Evolutionary conservation across 345 rosid species (phyloP).

Genomic region (Citrus trifoliata): DNA sequence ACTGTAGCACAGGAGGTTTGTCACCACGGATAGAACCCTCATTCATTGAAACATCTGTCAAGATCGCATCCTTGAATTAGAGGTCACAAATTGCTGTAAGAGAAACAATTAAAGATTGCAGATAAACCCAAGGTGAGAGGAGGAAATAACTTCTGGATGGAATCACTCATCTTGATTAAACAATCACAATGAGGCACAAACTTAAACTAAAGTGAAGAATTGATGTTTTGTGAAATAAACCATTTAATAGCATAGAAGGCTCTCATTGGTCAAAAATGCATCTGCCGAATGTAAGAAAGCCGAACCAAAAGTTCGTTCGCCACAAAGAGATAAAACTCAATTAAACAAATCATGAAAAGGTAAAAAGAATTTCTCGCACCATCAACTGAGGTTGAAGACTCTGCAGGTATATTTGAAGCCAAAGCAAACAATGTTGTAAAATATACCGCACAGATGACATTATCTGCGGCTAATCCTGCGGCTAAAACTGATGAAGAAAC

Average conservation of each 20-base stretch:
- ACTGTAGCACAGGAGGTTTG: constrained; percentile 58
- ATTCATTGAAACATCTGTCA: constrained; percentile 37
- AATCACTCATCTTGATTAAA: neutral
- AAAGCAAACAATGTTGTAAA: constrained; percentile 77
- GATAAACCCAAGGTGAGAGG: neutral
- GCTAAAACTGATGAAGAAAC: constrained; percentile 72
- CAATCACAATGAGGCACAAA: neutral
- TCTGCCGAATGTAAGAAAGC: neutral
- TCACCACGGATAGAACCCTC: constrained; percentile 31
- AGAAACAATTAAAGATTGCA: neutral
- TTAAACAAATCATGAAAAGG: neutral
- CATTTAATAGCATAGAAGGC: neutral
- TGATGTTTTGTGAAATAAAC: neutral
- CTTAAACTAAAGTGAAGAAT: neutral
- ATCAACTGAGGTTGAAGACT: constrained; percentile 38
- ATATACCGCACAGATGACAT: constrained; percentile 82
- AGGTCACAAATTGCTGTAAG: neutral
- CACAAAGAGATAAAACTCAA: neutral
- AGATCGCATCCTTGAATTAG: constrained; percentile 4
- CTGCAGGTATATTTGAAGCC: constrained; percentile 69
- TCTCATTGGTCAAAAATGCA: neutral
- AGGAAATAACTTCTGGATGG: neutral
- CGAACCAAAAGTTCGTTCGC: neutral
- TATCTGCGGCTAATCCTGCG: constrained; percentile 88
- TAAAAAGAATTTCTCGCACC: constrained; percentile 30